Evolutionary conservation across 306 rosid species (phyloP), one percentile per base, ranked within the genome.

Genomic region (Sphenostylis stenocarpa): DNA sequence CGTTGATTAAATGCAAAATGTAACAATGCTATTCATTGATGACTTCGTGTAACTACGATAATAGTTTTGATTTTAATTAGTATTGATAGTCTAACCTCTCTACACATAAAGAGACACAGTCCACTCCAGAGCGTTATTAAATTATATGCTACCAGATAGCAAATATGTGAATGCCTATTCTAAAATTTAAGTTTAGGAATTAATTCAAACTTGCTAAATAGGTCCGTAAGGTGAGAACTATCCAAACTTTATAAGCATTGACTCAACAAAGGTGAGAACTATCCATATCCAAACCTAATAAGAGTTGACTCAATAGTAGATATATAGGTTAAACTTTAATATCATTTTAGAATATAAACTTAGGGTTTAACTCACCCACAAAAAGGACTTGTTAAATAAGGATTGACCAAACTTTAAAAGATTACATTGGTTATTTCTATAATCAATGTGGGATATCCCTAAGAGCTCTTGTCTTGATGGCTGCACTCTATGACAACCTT

Each of bases 1-100:
- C 33, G 60, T 75, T 17, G 11, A 75, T 23, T 38, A 51, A 49
- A 71, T 57, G 51, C 56, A 43, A 23, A 19, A 53, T 47, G n/a
- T 38, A 66, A 65, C 57, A 26, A 26, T 36, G 61, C 16, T 49
- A 61, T 76, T 53, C 65, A 49, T 49, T 23, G 64, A 52, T 48
- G 52, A n/a, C 21, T 6, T 48, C 2, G 21, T 6, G 1, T 10
- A 63, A 51, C 39, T 68, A n/a, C 16, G n/a, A 49, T 1, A 75
- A 57, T 58, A 24, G 5, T 63, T 34, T 23, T 48, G 71, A 72
- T 72, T 7, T 56, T 26, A 55, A 55, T 63, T 11, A 14, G 77
- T 13, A 17, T 16, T 33, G 43, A 36, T 21, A 39, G 1, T 38
- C 17, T 19, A n/a, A n/a, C n/a, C n/a, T n/a, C n/a, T n/a, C n/a